Conservation (phyloP, 345 rosid species). For the Carallia pectinifolia region DNA sequence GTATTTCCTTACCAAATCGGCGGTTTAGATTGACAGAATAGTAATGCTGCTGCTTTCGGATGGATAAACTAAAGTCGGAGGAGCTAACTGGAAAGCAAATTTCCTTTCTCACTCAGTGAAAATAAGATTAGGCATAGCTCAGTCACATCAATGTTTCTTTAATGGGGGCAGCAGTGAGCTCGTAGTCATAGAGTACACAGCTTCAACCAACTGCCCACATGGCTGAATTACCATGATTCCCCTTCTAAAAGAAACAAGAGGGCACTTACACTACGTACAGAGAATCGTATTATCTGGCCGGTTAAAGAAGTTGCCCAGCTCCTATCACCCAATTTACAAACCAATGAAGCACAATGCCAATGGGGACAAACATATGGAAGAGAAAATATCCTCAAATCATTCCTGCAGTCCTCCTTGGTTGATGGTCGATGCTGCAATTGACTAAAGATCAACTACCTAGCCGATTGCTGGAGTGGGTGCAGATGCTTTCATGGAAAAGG, state of each 20-base stretch:
- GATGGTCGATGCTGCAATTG: constrained; percentile 6
- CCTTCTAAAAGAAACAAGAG: constrained; percentile 3
- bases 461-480: constrained; percentile 37
- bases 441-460: constrained; percentile 14
- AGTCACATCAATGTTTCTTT: constrained; percentile 32
- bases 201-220: constrained; percentile 33
- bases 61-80: no score
- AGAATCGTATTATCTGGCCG: constrained; percentile 11
- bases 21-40: no score
- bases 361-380: constrained; percentile 15
- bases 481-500: constrained; percentile 25
- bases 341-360: constrained; percentile 17
- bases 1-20: no score
- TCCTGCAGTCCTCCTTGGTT: neutral
- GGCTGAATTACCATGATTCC: neutral
- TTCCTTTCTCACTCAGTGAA: no score
- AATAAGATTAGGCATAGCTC: no score
- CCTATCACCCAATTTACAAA: constrained; percentile 37
- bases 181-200: constrained; percentile 24
- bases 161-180: constrained; percentile 32
- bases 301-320: constrained; percentile 21
- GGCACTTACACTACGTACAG: constrained; percentile 4
- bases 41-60: no score
- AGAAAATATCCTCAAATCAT: constrained; percentile 7
- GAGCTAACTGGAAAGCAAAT: no score